Percentiles rank a stretch among this genome's conserved stretches.
phyloP scores from a whole-genome alignment of 2,329 filamentous ascomycete species.

The Sporothrix brasiliensis region DNA sequence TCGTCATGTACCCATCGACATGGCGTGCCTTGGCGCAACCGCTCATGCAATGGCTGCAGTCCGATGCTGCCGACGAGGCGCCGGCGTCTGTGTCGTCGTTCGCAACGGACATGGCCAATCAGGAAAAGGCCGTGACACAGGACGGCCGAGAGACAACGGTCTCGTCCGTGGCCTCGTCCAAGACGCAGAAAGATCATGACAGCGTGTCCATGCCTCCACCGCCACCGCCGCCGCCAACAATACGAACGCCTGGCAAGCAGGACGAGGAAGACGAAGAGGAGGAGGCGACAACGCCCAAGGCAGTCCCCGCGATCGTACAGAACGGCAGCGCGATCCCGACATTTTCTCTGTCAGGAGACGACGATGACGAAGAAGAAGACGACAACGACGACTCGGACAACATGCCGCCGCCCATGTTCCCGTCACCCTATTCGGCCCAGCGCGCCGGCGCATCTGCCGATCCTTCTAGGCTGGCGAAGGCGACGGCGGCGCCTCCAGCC shows the following conservation, averaged over 20 bases:
- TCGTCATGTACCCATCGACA: conserved; percentile 57
- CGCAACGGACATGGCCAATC: background rate
- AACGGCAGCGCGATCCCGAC: conserved; percentile 46
- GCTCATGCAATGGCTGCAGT: conserved; percentile 24
- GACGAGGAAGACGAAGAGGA: conserved; percentile 39
- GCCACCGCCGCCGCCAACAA: conserved; percentile 30
- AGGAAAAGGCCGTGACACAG: background rate
- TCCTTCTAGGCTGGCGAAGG: conserved; percentile 9
- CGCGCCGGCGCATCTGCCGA: conserved; percentile 45
- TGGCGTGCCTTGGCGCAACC: conserved; percentile 46
- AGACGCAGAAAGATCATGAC: conserved; percentile 10
- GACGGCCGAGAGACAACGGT: background rate
- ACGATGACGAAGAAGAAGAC: conserved; percentile 34
- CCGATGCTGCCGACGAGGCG: conserved; percentile 15
- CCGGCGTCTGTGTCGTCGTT: background rate
- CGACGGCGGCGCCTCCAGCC: conserved; percentile 24
- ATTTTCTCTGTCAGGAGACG: conserved; percentile 49
- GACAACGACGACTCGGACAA: conserved; percentile 39
- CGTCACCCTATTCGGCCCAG: conserved; percentile 56
- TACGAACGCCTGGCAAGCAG: background rate
- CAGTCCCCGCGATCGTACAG: conserved; percentile 40
- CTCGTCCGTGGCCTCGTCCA: background rate
- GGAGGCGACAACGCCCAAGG: conserved; percentile 58
- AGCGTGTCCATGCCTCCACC: conserved; percentile 30
- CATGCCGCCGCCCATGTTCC: conserved; percentile 50